Evolutionary conservation across 2,329 filamentous ascomycete genomes (phyloP).

Genomic region (Escovopsis sp.): DNA sequence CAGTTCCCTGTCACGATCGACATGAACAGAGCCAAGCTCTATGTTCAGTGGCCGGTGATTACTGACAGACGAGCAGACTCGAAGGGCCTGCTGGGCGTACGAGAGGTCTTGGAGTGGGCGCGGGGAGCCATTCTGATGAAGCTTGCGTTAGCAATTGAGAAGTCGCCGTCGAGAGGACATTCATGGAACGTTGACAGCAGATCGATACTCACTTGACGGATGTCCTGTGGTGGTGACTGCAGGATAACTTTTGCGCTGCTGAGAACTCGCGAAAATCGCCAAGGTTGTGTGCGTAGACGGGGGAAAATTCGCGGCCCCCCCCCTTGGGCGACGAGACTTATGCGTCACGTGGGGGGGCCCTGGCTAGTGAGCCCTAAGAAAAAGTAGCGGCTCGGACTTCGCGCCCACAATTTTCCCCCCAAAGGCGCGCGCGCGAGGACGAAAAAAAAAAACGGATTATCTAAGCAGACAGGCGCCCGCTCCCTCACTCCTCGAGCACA

Average conservation of each 20-base stretch:
- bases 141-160: neutral
- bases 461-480: conserved; percentile 18
- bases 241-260: conserved; percentile 17
- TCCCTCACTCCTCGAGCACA: conserved; percentile 24
- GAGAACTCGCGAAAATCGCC: conserved; percentile 13
- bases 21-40: conserved; percentile 96
- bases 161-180: neutral
- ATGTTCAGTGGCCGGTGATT: conserved; percentile 85
- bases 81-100: conserved; percentile 95
- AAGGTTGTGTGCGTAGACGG: conserved; percentile 20
- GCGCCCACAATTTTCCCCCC: conserved; percentile 19
- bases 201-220: conserved; percentile 24
- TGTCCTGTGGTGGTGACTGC: conserved; percentile 21
- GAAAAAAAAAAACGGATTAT: conserved; percentile 21
- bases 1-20: conserved; percentile 69
- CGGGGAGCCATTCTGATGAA: conserved; percentile 25
- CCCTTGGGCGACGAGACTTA: neutral
- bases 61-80: conserved; percentile 99
- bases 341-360: conserved; percentile 15
- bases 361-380: conserved; percentile 19
- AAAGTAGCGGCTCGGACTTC: conserved; percentile 8
- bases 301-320: conserved; percentile 14
- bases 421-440: conserved; percentile 5
- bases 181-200: too few relatives aligned
- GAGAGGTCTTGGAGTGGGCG: conserved; percentile 98